A percentile compares a stretch with the other conserved stretches of the same genome.
phyloP scores from a whole-genome alignment of 2,329 filamentous ascomycete species.

The Alternaria triticina region DNA sequence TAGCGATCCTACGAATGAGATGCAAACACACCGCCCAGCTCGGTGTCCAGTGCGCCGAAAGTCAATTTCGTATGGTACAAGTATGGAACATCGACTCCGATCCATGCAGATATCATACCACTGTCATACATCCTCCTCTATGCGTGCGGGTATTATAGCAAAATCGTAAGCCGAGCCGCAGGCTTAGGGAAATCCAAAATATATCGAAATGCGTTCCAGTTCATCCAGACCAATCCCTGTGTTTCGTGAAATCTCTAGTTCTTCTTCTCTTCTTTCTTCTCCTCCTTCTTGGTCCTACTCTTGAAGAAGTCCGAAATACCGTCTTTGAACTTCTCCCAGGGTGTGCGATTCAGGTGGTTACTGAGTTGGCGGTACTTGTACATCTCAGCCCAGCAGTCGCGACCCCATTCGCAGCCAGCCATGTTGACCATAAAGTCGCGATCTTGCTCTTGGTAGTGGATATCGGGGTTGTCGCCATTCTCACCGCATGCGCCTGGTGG shows the following conservation, averaged over 20 bases:
- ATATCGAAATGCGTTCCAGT: conserved; percentile 8
- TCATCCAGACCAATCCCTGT: conserved; percentile 1
- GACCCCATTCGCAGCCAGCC: conserved; percentile 96
- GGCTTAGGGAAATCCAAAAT: conserved; percentile 15
- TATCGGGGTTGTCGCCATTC: conserved; percentile 72
- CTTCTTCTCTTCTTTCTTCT: conserved; percentile 24
- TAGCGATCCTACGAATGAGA: background rate
- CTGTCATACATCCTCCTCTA: conserved; percentile 9
- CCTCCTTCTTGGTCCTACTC: conserved; percentile 33
- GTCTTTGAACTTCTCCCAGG: conserved; percentile 73
- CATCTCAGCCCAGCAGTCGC: conserved; percentile 98
- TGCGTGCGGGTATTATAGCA: conserved; percentile 17
- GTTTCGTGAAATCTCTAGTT: conserved; percentile 4
- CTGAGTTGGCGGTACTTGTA: conserved; percentile 92
- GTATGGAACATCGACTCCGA: conserved; percentile 2
- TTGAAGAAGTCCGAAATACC: conserved; percentile 50
- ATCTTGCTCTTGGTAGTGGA: conserved; percentile 86
- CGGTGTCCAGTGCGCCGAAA: background rate
- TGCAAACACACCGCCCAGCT: background rate
- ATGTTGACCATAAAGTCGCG: conserved; percentile 97
- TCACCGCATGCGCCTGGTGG: conserved; percentile 87
- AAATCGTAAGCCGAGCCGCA: conserved; percentile 13
- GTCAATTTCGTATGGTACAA: conserved; percentile 9
- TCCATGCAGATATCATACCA: conserved; percentile 12
- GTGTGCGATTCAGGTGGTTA: conserved; percentile 83